Base-by-base conservation (phyloP, 768 basidiomycete genomes). In the Auricularia auricula-judae region DNA sequence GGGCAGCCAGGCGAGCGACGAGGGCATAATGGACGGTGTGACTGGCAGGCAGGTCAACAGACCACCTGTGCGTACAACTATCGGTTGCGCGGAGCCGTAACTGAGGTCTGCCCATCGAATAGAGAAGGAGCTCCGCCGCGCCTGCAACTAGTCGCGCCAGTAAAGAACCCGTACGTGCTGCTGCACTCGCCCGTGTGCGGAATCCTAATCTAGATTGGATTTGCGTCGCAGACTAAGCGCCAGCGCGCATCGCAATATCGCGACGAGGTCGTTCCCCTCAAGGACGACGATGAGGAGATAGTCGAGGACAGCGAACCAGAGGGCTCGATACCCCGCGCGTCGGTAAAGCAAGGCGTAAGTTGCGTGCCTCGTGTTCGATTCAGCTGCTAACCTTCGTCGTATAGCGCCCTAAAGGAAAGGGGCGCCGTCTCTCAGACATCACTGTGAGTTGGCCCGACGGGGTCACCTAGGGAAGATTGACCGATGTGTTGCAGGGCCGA, bases 21-120 rank as follows among this genome's bases (percentile, higher is more conserved):
- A 90, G 64, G 91, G 91, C 3, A 93, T 93, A 62, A 84, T 78
- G 44, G 89, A 93, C 72, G 91, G 91, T 23, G 67, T 85, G n/a
- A 92, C 91, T 5, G 91, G 91, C n/a, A 74, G 81, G 71, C 86
- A 82, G 42, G 73, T 93, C 65, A 78, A 74, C 69, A 3, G 47
- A 39, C 60, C 44, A 8, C 8, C 39, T 29, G 47, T 62, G 4
- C 34, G 47, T 62, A 14, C 18, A 4, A 5, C 10, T 18, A 18
- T 51, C 14, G 47, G 11, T 21, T 51, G 47, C 47, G 21, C 16
- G 47, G 14, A 8, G 21, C 5, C 10, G 14, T 12, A 51, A 51
- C 14, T 51, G 18, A 51, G 47, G 14, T 42, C 8, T 51, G 47
- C 47, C 11, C 14, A 18, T 18, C 4, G 11, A 51, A 18, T 5